A percentile compares a stretch with the other conserved stretches of the same genome.
Evolutionary conservation across 164 flowering plant genomes (phyloP).

Genomic region (Malania oleifera): DNA sequence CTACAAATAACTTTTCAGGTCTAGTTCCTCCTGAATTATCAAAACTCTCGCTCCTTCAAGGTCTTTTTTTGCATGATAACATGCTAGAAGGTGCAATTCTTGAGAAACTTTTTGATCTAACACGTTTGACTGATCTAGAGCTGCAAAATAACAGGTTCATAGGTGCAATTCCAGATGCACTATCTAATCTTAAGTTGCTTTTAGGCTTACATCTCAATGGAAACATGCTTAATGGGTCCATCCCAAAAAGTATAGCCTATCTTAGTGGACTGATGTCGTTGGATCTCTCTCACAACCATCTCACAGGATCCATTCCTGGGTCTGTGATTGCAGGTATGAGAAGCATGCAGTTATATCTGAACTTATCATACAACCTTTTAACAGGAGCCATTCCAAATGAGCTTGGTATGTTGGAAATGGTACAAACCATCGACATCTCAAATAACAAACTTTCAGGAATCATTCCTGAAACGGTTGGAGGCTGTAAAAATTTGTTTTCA

Average conservation of each 20-base stretch:
- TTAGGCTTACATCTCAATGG: constrained; percentile 48
- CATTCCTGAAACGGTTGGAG: constrained; percentile 42
- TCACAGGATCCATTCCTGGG: constrained; percentile 55
- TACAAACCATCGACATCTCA: constrained; percentile 67
- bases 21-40: constrained; percentile 42
- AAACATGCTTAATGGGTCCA: constrained; percentile 61
- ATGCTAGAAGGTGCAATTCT: constrained; percentile 58
- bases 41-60: constrained; percentile 56
- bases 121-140: constrained; percentile 37
- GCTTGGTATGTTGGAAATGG: constrained; percentile 61
- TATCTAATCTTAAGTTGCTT: constrained; percentile 58
- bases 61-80: constrained; percentile 46
- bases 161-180: constrained; percentile 50
- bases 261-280: constrained; percentile 36
- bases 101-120: constrained; percentile 34
- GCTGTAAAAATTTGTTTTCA: constrained; percentile 51
- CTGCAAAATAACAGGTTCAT: constrained; percentile 44
- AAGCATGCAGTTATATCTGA: constrained; percentile 43
- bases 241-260: constrained; percentile 42
- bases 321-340: constrained; percentile 38
- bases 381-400: constrained; percentile 51
- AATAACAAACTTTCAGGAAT: constrained; percentile 61
- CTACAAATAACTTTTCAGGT: constrained; percentile 40
- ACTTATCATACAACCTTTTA: constrained; percentile 61
- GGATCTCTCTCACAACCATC: constrained; percentile 67